Evolutionary conservation across 75 land plant species (phyloP), one percentile per base, ranked within the genome.

Genomic region (Ceratopteris richardii): DNA sequence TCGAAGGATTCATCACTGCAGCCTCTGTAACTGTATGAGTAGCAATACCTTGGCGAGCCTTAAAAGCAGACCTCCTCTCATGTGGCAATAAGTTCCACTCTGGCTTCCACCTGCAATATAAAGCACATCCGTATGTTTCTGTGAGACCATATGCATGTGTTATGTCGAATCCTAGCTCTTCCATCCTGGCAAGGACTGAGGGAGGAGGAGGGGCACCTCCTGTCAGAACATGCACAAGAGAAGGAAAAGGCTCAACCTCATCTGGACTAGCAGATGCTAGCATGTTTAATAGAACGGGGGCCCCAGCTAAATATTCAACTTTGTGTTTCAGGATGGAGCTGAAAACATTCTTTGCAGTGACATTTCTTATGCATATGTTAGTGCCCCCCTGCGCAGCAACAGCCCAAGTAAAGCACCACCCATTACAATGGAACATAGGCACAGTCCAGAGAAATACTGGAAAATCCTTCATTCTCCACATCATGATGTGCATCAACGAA

Each of bases 381-480:
- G 69, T 71, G 47, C 81, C 90, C 9, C 79, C 89, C 0, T 67
- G 58, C 7, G 90, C 90, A 11, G 95, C 90, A 26, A 78, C 48
- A 0, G 81, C 84, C 95, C 95, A 89, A 0, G 83, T 53, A 58
- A 71, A 89, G 68, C 77, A 59, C 95, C 95, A 89, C 16, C 95
- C 90, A 53, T 89, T 85, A 51, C 79, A 73, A 43, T 89, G 95
- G 46, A 89, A 89, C 86, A 89, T 77, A 1, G 95, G 86, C 18
- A 89, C 72, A 16, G 86, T 85, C 95, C 95, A 89, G 0, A 89
- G 61, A 51, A 74, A 89, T 0, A 80, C 80, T 1, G 86, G 70
- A 23, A 59, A 65, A 11, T 56, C 51, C 19, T 61, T 75, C 31
- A 89, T 62, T 0, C 55, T 31, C 77, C 83, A 85, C 5, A 73